Evolutionary conservation across 441 rosid species (phyloP), one percentile per base, ranked within the genome.

Genomic region (Arabidopsis hybrid): DNA sequence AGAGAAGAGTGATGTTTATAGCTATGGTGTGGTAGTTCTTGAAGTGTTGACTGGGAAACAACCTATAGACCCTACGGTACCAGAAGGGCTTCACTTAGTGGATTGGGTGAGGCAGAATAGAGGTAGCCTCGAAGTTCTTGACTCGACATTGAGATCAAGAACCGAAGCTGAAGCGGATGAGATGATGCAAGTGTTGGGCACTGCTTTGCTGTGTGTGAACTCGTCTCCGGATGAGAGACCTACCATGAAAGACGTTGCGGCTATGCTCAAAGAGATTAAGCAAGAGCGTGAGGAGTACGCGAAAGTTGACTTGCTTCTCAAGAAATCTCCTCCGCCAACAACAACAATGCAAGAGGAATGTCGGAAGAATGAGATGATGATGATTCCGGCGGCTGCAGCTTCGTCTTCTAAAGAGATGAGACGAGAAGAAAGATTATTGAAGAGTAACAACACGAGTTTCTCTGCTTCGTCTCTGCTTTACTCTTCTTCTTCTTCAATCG

Each of bases 41-140:
- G 98, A 92, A 85, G 93, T 95, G 43, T 60, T 95, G 57, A 95
- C 97, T 0, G 98, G 99, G 36, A 92, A 92, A 82, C 98, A 91
- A 72, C 98, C 97, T 2, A 92, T 95, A 47, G 99, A 92, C 79
- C 99, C 99, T n/a, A 89, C 96, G 4, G 94, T 91, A 76, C 95
- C 98, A 1, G 98, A 89, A 8, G 99, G 98, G 10, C 83, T 81
- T 17, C 96, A 95, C 71, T 75, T 95, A 4, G 99, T 83, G 21
- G 99, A 95, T 64, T 95, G 98, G 98, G 98, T 91, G 47, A 84
- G 91, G 69, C 88, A 81, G 60, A 85, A 83, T 46, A 81, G 88
- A 17, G 91, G 95, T 59, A 82, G 87, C 16, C 72, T 79, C 0
- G 92, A 89, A 65, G 94, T 92, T 55, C 89, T 95, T 7, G 98